A percentile compares a stretch with the other conserved stretches of the same genome.
These are phyloP conservation scores for Candida rishiriensis DNA, from an alignment of 805 yeast species.

Conservation along the genomic window DNA sequence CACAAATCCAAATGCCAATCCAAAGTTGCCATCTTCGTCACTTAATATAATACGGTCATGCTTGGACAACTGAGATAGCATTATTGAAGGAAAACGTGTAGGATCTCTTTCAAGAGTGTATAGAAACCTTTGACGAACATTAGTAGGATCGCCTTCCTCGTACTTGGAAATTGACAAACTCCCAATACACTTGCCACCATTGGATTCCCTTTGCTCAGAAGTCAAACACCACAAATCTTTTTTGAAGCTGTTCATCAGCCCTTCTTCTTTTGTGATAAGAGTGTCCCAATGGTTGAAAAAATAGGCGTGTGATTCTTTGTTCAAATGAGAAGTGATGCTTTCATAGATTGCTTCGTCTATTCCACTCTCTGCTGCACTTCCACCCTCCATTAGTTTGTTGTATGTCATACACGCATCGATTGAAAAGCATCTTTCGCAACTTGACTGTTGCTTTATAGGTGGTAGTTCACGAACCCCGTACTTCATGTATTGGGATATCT, in stretches of 20 bases:
- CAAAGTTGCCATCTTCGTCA: slow-evolving; percentile 76
- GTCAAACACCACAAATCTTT: slow-evolving; percentile 69
- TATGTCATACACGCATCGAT: slow-evolving; percentile 60
- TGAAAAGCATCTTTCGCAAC: slow-evolving; percentile 59
- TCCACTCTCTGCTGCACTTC: slow-evolving; percentile 51
- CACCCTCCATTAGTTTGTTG: slow-evolving; percentile 56
- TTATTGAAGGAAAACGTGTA: slow-evolving; percentile 16
- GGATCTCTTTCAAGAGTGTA: slow-evolving; percentile 46
- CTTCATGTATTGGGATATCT: slow-evolving; percentile 54
- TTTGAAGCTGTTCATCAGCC: slow-evolving; percentile 44
- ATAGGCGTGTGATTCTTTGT: slow-evolving; percentile 35
- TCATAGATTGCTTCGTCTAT: slow-evolving; percentile 44
- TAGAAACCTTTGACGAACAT: slow-evolving; percentile 25
- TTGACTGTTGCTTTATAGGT: slow-evolving; percentile 43
- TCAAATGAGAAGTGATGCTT: slow-evolving; percentile 46
- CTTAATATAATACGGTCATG: slow-evolving; percentile 70
- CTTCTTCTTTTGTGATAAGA: slow-evolving; percentile 70
- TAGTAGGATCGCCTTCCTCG: slow-evolving; percentile 18
- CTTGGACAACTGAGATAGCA: slow-evolving; percentile 43
- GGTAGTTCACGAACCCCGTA: slow-evolving; percentile 52
- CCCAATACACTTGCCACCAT: slow-evolving; percentile 57
- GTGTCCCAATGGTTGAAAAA: slow-evolving; percentile 75
- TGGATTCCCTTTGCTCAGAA: slow-evolving; percentile 52
- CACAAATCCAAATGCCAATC: slow-evolving; percentile 62
- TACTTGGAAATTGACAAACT: slow-evolving; percentile 38